Evolutionary conservation across 1,139 yeast species (phyloP).

Genomic region (Suhomyces yuchorum): DNA sequence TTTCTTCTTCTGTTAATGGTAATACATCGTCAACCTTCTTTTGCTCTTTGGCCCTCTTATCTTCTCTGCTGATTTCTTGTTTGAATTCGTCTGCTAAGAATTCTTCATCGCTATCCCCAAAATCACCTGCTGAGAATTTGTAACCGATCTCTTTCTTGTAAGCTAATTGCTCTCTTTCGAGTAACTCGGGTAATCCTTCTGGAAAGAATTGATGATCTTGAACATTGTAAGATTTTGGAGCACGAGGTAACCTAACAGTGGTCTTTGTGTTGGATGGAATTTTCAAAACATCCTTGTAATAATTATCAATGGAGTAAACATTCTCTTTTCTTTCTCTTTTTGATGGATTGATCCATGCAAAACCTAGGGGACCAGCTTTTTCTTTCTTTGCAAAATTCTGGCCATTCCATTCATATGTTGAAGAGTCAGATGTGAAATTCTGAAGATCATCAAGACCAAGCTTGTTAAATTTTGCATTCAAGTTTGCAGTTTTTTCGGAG

Average conservation of each 20-base stretch:
- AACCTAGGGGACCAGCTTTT: constrained; percentile 45
- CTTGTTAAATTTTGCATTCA: constrained; percentile 69
- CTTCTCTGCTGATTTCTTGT: constrained; percentile 41
- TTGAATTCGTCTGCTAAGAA: constrained; percentile 54
- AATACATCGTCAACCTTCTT: constrained; percentile 65
- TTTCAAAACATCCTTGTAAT: constrained; percentile 78
- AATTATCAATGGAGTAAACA: constrained; percentile 83
- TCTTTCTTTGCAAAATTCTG: constrained; percentile 79
- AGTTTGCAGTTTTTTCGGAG: constrained; percentile 72
- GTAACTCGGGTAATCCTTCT: constrained; percentile 58
- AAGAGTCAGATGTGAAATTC: constrained; percentile 81
- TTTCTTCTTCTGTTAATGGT: constrained; percentile 79
- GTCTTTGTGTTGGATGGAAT: constrained; percentile 22
- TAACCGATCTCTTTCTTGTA: constrained; percentile 75
- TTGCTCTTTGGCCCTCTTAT: constrained; percentile 56
- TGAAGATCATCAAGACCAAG: constrained; percentile 91
- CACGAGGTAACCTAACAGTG: constrained; percentile 44
- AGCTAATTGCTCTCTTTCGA: constrained; percentile 77
- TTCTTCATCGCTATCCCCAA: constrained; percentile 57
- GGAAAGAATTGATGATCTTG: constrained; percentile 93
- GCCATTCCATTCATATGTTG: constrained; percentile 98
- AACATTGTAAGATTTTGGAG: constrained; percentile 71
- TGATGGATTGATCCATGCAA: constrained; percentile 83
- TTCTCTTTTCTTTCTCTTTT: constrained; percentile 90
- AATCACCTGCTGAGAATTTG: constrained; percentile 59